These are phyloP conservation scores for Nicotiana obtusifolia DNA, from an alignment of 257 asterid genomes.

Conservation along the genomic window DNA sequence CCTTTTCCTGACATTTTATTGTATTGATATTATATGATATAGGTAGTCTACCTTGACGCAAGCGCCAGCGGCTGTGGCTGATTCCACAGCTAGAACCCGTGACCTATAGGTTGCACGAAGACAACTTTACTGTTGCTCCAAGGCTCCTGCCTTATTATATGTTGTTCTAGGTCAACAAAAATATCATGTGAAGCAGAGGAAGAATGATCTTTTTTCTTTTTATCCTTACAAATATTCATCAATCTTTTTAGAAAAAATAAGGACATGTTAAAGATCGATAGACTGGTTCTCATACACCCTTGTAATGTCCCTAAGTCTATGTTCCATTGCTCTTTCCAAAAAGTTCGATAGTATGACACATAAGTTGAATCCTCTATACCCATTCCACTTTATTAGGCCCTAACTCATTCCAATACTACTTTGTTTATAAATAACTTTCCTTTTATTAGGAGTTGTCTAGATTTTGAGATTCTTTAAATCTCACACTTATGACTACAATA, in stretches of 20 bases:
- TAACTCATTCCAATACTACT: neutral
- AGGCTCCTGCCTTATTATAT: too few relatives aligned
- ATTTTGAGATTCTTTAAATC: neutral
- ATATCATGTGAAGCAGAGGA: neutral
- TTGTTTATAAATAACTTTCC: neutral
- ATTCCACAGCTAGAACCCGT: too few relatives aligned
- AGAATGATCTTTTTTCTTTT: neutral
- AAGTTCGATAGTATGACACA: neutral
- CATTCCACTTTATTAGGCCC: neutral
- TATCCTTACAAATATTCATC: neutral
- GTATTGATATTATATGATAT: too few relatives aligned
- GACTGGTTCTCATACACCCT: neutral
- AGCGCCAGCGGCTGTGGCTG: too few relatives aligned
- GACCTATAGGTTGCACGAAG: too few relatives aligned
- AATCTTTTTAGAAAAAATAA: neutral
- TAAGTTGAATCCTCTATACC: neutral
- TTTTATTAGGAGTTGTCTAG: neutral
- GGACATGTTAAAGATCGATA: neutral
- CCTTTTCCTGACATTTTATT: neutral
- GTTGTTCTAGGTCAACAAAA: neutral
- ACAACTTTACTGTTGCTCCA: too few relatives aligned
- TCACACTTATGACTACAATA: neutral
- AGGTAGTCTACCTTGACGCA: too few relatives aligned
- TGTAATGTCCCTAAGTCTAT: neutral
- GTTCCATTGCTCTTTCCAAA: neutral